Base-by-base conservation (phyloP, 306 rosid species). In the Abrus precatorius region DNA sequence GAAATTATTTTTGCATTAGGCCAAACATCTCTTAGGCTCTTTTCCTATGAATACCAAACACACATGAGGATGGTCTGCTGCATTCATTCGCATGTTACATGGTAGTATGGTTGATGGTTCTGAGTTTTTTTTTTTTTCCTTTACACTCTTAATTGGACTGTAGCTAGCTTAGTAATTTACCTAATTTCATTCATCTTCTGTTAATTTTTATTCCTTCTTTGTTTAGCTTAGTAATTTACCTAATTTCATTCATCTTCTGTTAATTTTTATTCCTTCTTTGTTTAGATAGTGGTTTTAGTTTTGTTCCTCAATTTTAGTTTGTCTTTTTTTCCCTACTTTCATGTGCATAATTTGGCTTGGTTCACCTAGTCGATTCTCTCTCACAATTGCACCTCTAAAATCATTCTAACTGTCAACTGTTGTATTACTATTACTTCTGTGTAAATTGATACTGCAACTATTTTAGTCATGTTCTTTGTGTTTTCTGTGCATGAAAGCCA, bases 241-340 rank as follows among this genome's bases (percentile, higher is more conserved):
- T 64, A 66, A 63, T 43, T 53, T 40, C 60, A 36, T 36, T 36
- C 30, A 12, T 13, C 49, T 60, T 63, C 43, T 72, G 50, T 47
- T 44, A 9, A 14, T 32, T 52, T 29, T 6, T 48, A n/a, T 76
- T 14, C 49, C 13, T 43, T 3, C 20, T 38, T n/a, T 45, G 7
- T 14, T 67, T 41, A 36, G 33, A 11, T 29, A 8, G 5, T 52
- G 65, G 38, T 63, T 79, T 14, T 32, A 5, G 34, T 72, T 62
- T n/a, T 52, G 28, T 49, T 43, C 50, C 11, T 11, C 6, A 4
- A 40, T 29, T 53, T 41, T 44, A 64, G 43, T 59, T 59, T 74
- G 8, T 65, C 29, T 3, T 74, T 55, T 14, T 38, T 34, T 36
- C 4, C 40, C 63, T 47, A 9, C 29, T 13, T 48, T 79, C 28